Evolutionary conservation across 495 filamentous ascomycete species (phyloP).

Genomic region (Hypoxylon trugodes): DNA sequence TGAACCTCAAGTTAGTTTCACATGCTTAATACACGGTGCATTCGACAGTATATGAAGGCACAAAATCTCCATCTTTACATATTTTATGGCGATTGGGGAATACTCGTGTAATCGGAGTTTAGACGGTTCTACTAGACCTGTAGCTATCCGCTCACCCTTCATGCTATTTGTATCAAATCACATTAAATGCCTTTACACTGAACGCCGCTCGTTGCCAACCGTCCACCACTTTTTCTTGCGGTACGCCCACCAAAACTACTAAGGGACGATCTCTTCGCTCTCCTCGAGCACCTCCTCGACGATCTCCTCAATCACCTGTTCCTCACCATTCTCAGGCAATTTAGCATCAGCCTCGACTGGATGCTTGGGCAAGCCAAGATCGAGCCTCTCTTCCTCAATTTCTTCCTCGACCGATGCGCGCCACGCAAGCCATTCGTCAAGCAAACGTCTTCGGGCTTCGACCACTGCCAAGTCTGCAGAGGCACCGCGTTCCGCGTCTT

Average conservation of each 20-base stretch:
- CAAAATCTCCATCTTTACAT: no score
- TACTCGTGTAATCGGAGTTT: no score
- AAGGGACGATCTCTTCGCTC: slow-evolving; percentile 73
- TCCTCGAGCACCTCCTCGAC: slow-evolving; percentile 96
- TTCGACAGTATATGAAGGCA: no score
- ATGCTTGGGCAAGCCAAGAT: slow-evolving; percentile 70
- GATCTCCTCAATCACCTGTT: slow-evolving; percentile 82
- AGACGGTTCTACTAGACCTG: no score
- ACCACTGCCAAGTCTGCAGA: slow-evolving; percentile 93
- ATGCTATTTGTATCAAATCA: slow-evolving; percentile 27
- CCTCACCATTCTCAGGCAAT: slow-evolving; percentile 67
- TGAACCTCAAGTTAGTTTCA: no score
- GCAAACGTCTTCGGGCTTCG: slow-evolving; percentile 80
- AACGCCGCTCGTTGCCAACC: slow-evolving; percentile 41
- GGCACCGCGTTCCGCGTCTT: slow-evolving; percentile 89
- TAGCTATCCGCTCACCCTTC: slow-evolving; percentile 1
- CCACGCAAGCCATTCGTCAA: slow-evolving; percentile 93
- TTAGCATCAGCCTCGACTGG: slow-evolving; percentile 65
- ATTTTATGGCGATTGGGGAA: no score
- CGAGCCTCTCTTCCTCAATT: slow-evolving; percentile 73
- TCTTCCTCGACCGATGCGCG: slow-evolving; percentile 76
- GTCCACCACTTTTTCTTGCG: neutral
- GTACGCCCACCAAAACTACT: neutral
- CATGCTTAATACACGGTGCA: no score
- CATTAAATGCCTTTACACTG: slow-evolving; percentile 37